Base-by-base conservation (phyloP, 768 basidiomycete species). In the Hydnum rufescens region DNA sequence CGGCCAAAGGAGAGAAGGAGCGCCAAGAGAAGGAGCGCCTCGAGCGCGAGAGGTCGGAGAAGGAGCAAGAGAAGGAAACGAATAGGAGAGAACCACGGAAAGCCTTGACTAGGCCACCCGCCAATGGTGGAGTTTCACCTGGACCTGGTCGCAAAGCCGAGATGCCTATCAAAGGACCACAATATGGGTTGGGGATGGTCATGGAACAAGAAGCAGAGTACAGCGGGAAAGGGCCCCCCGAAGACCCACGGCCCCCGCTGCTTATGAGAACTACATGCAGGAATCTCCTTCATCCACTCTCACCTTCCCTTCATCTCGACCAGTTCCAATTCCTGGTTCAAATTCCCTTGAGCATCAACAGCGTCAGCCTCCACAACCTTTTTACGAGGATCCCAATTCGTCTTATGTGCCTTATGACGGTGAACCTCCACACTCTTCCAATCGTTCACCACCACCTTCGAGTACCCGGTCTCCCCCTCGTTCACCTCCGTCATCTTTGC, bases 171-270 rank as follows among this genome's bases (percentile, higher is more conserved):
- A 78, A 80, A 56, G 78, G 84, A 3, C 87, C 92, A 34, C 83
- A 87, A 60, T 96, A 93, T 62, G 92, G 93, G 60, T 80, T 85
- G 92, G 96, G 63, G 83, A 88, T 63, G 78, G 82, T 23, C 84
- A 88, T 96, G 74, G 85, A 90, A 63, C 82, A 90, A 59, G 87
- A 93, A 62, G 84, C 85, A 57, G 70, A 71, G 23, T 52, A 57
- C 54, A 49, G 53, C 53, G 18, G 13, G 13, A 13, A 39, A n/a
- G n/a, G n/a, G n/a, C n/a, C n/a, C n/a, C n/a, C n/a, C n/a, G n/a
- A n/a, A n/a, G n/a, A n/a, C n/a, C n/a, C n/a, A n/a, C n/a, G n/a
- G n/a, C n/a, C n/a, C n/a, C n/a, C n/a, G n/a, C n/a, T n/a, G n/a
- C n/a, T n/a, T n/a, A n/a, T n/a, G n/a, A n/a, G n/a, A n/a, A n/a